Base-by-base conservation (phyloP, 192 early-diverging fungal species). In the Lobosporangium transversale region DNA sequence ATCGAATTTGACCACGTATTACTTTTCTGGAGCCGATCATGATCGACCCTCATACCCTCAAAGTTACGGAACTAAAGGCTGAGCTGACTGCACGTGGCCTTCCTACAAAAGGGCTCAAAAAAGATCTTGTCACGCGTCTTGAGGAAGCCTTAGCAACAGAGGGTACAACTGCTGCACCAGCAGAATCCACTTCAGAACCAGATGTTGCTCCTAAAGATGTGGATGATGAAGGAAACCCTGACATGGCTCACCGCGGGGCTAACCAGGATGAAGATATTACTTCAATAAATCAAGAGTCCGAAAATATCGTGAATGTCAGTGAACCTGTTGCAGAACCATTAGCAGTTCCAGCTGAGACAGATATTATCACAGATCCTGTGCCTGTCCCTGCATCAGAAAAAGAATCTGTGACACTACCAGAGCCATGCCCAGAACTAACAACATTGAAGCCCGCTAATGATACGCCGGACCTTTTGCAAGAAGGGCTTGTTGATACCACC, bases 91-190 rank as follows among this genome's bases (percentile, higher is more conserved):
- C 78, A 30, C 85, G 87, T 32, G 79, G 79, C 15, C 59, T 90
- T 26, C 40, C 89, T 12, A 90, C 83, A 0, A 86, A 80, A 24
- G 90, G 90, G 3, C 78, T 88, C 51, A 92, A 90, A 58, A 87
- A 88, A 50, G 90, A 89, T 9, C 55, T 92, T 20, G 78, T 90
- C 9, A 65, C 84, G 36, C 85, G 90, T 21, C 78, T 92, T 7
- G 82, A 85, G 53, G 85, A 88, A 54, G 87, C 86, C 4, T 52
- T 89, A 27, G 36, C 60, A 4, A 47, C 58, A 12, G 66, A 79
- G 1, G 58, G 51, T 12, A 67, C 66, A 4, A 64, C 57, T 0
- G 54, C 74, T 23, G 55, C 62, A 29, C 58, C 65, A 12, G 27
- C 59, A 31, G 40, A 48, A 4, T 36, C 48, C 3, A 29, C 56